Evolutionary conservation across 129 eudicot species (phyloP), one percentile per base, ranked within the genome.

Genomic region (Flaveria sonorensis): DNA sequence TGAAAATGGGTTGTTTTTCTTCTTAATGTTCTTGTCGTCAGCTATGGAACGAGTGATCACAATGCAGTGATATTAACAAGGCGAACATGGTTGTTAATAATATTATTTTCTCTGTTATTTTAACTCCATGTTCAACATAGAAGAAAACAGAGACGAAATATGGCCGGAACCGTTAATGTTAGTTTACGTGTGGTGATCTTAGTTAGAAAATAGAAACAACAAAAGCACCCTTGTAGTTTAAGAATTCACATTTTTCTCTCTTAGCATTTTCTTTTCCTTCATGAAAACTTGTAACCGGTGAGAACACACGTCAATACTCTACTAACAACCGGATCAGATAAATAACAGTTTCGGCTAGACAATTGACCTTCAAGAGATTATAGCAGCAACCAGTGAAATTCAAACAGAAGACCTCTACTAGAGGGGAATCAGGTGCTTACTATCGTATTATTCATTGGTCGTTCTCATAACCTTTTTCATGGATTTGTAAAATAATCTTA

Each of bases 41-140:
- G 68, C 48, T 51, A 42, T 42, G 19, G 59, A 75, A 70, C 18
- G 82, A 83, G 48, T 63, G 72, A 71, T 36, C 83, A 80, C 84
- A 73, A 80, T 80, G 84, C 45, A 68, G 69, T 73, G 87, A 83
- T 24, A 72, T 67, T 72, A 82, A 75, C 86, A 87, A 85, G 40
- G 86, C 40, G 74, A 73, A 20, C 32, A 45, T 47, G 42, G 78
- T 59, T 82, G 87, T 19, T 78, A 4, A 3, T 28, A 45, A 45
- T 36, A 32, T 56, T 77, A 72, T 74, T 70, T 78, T 77, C 24
- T 24, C 53, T 14, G 56, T 7, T 59, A 43, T 77, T 60, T 52
- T 60, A 63, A 60, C 81, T 46, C 68, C 77, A 68, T 57, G 30
- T 60, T 65, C 50, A 78, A 42, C 69, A 51, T 10, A 80, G 28